phyloP scores from a whole-genome alignment of 164 flowering plant genomes.

The Tetrastigma voinierianum region DNA sequence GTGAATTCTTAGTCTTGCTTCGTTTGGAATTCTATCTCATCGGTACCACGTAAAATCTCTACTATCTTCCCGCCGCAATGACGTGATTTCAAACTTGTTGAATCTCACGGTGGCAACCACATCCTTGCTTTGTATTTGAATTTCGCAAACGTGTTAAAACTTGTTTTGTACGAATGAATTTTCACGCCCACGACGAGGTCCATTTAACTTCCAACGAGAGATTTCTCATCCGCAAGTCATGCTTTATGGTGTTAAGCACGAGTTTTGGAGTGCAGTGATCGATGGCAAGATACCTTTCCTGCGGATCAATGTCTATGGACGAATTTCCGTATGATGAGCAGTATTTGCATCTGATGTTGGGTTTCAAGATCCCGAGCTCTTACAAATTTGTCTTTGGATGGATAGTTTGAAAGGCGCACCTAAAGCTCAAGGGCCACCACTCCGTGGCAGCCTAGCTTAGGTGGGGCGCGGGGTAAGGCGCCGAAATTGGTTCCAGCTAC shows the following conservation, averaged over 20 bases:
- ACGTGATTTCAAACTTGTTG: slow-evolving; percentile 86
- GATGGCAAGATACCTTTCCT: slow-evolving; percentile 74
- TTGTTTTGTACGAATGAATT: slow-evolving; percentile 32
- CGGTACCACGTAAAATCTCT: slow-evolving; percentile 61
- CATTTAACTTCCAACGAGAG: slow-evolving; percentile 13
- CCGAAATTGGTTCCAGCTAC: too few species aligned
- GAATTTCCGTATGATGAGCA: slow-evolving; percentile 98
- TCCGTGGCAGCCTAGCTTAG: too few species aligned
- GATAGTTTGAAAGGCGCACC: too few species aligned
- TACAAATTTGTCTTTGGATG: slow-evolving; percentile 91
- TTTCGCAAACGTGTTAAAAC: slow-evolving; percentile 75
- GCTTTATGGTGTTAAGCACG: slow-evolving; percentile 64
- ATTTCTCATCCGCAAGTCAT: slow-evolving; percentile 33
- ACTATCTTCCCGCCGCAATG: slow-evolving; percentile 83
- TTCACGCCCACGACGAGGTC: slow-evolving; percentile 23
- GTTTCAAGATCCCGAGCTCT: slow-evolving; percentile 98
- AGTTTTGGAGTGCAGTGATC: slow-evolving; percentile 90
- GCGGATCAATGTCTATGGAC: slow-evolving; percentile 81
- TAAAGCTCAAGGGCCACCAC: too few species aligned
- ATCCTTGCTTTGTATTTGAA: slow-evolving; percentile 78
- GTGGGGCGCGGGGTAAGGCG: too few species aligned
- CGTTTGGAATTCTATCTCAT: slow-evolving; percentile 77
- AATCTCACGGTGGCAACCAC: slow-evolving; percentile 90
- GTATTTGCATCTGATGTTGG: slow-evolving; percentile 87
- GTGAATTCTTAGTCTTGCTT: slow-evolving; percentile 74